A percentile compares a stretch with the other conserved stretches of the same genome.
These are phyloP conservation scores for Rhododendron ferrugineum DNA, from an alignment of 148 eudicot genomes.

Conservation along the genomic window DNA sequence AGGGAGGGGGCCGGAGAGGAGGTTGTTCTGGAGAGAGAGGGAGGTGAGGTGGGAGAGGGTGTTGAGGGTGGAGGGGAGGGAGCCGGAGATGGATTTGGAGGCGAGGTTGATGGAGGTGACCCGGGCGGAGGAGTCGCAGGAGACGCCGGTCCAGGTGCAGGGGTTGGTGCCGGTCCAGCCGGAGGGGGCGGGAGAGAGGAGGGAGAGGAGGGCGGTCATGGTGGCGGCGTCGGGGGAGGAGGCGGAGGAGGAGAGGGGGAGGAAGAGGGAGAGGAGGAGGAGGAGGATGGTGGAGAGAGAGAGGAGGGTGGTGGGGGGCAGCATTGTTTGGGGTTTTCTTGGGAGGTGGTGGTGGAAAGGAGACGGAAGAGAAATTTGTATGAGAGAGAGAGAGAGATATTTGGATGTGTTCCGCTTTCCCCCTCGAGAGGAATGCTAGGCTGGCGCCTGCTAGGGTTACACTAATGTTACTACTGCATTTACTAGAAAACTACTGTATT, in stretches of 20 bases:
- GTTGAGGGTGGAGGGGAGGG: constrained; percentile 45
- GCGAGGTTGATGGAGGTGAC: constrained; percentile 52
- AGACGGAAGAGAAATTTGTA: no score
- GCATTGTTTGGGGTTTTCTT: no score
- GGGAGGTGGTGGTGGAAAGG: no score
- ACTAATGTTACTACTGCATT: neutral
- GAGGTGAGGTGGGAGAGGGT: constrained; percentile 46
- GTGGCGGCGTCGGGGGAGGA: constrained; percentile 42
- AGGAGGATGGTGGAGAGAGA: no score
- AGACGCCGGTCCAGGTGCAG: constrained; percentile 58
- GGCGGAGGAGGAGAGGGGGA: constrained; percentile 16
- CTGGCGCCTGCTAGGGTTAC: neutral
- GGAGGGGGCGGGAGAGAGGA: constrained; percentile 33
- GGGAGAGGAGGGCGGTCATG: constrained; percentile 34
- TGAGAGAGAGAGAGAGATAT: no score
- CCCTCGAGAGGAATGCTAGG: neutral
- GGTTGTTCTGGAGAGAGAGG: constrained; percentile 45
- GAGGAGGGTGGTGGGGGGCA: no score
- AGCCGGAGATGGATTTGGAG: constrained; percentile 33
- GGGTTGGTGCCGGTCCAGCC: constrained; percentile 39
- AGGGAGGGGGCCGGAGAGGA: constrained; percentile 48
- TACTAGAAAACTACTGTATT: no score
- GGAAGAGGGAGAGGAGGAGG: neutral
- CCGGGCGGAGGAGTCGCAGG: constrained; percentile 29
- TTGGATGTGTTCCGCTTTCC: no score